A percentile compares a stretch with the other conserved stretches of the same genome.
These are phyloP conservation scores for Ophiostoma sp. DNA, from an alignment of 2,329 filamentous ascomycete species.

Conservation along the genomic window DNA sequence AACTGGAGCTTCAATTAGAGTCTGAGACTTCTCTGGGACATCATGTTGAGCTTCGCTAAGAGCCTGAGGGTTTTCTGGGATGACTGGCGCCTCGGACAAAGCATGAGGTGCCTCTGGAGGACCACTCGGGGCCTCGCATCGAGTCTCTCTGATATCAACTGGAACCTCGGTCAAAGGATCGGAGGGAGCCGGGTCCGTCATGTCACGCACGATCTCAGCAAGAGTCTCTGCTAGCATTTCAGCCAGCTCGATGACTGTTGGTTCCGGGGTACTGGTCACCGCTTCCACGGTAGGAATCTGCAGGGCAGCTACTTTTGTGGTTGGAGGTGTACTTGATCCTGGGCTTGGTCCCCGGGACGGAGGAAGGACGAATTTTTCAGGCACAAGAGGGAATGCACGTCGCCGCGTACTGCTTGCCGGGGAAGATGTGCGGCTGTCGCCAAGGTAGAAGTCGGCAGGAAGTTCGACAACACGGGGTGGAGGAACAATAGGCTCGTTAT, in stretches of 20 bases:
- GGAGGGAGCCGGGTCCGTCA: neutral
- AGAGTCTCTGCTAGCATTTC: neutral
- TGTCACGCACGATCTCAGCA: neutral
- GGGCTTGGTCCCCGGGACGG: neutral
- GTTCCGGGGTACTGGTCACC: neutral
- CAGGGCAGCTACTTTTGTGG: neutral
- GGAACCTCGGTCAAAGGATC: neutral
- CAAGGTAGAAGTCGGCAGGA: constrained; percentile 18
- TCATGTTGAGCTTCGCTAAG: too few species aligned
- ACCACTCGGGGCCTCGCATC: neutral
- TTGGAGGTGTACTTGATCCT: neutral
- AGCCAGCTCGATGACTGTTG: constrained; percentile 1
- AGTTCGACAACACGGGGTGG: constrained; percentile 25
- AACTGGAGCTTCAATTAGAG: too few species aligned
- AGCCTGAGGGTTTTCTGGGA: too few species aligned
- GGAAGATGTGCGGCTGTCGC: neutral
- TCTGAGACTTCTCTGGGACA: too few species aligned
- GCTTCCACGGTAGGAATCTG: neutral
- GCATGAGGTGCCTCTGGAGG: too few species aligned
- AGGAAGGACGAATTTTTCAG: constrained; percentile 23
- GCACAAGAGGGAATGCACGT: constrained; percentile 29
- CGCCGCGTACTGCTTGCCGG: constrained; percentile 17
- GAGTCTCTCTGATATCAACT: neutral
- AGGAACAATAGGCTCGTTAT: neutral
- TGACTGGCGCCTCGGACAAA: too few species aligned